Conservation (phyloP, 73 alveolate genomes). For the Urostyla sp. region DNA sequence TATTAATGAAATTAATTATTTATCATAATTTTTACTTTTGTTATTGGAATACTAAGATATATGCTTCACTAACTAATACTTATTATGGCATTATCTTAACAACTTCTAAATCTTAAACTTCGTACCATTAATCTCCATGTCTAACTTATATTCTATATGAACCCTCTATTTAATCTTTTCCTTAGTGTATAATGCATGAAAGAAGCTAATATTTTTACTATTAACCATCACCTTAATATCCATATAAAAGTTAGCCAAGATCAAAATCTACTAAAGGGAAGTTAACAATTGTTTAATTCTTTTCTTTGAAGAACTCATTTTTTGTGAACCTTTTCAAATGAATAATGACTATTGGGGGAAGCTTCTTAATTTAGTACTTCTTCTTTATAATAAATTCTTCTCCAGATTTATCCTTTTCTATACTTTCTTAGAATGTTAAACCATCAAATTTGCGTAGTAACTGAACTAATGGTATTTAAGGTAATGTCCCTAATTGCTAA, state of each 20-base stretch:
- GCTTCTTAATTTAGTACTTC: conserved; percentile 77
- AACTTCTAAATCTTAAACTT: conserved; percentile 92
- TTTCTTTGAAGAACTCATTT: conserved; percentile 96
- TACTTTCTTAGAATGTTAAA: conserved; percentile 81
- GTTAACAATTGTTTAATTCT: conserved; percentile 97
- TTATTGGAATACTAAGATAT: conserved; percentile 74
- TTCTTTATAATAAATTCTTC: conserved; percentile 74
- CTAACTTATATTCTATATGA: conserved; percentile 92
- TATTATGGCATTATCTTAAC: conserved; percentile 89
- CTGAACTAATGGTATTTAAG: conserved; percentile 88
- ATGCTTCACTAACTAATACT: conserved; percentile 92
- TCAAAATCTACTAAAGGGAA: conserved; percentile 92
- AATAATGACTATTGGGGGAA: conserved; percentile 90
- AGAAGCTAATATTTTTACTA: conserved; percentile 80
- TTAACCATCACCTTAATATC: conserved; percentile 49
- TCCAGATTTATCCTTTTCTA: conserved; percentile 70
- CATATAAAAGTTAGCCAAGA: conserved; percentile 54
- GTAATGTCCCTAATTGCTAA: conserved; percentile 78
- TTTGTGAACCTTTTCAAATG: conserved; percentile 93
- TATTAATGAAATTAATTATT: not conserved
- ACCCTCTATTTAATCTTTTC: conserved; percentile 96
- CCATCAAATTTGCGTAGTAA: conserved; percentile 97
- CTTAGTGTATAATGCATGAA: conserved; percentile 97
- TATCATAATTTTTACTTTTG: not conserved
- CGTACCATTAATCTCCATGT: conserved; percentile 91